Conservation (phyloP, 768 basidiomycete species). For the Pisolithus tinctorius region DNA sequence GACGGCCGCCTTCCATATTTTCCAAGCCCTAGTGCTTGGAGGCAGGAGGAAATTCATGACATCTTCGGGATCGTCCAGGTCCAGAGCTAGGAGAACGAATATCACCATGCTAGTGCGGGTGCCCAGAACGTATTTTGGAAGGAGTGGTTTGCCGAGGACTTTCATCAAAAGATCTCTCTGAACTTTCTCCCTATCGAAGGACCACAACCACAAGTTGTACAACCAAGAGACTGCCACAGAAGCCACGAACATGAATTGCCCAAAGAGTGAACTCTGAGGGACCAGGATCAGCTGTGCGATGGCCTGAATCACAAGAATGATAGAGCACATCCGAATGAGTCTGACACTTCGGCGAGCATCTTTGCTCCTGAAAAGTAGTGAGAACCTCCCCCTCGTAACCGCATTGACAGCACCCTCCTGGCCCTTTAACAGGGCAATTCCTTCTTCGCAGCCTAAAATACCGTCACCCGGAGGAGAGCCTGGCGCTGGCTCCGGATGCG, state of each 20-base stretch:
- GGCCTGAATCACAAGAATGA: too few relatives aligned
- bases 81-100: conserved; percentile 1
- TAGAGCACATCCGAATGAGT: too few relatives aligned
- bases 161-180: conserved; percentile 15
- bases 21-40: neutral
- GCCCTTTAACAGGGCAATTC: too few relatives aligned
- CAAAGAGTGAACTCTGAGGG: too few relatives aligned
- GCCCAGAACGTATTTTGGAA: neutral
- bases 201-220: conserved; percentile 25
- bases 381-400: too few relatives aligned
- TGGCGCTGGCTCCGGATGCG: too few relatives aligned
- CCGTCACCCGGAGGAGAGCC: too few relatives aligned
- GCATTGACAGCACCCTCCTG: too few relatives aligned
- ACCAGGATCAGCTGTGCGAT: too few relatives aligned
- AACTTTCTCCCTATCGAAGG: conserved; percentile 21
- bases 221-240: conserved; percentile 27
- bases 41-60: neutral
- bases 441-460: too few relatives aligned
- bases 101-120: neutral
- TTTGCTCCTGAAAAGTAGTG: neutral
- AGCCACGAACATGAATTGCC: conserved; percentile 26
- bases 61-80: neutral
- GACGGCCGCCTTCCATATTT: neutral
- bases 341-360: conserved; percentile 1
- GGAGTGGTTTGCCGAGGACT: neutral